Percentiles rank a stretch among this genome's conserved stretches.
Conservation (phyloP, 768 basidiomycete genomes). For the Crepidotus variabilis region DNA sequence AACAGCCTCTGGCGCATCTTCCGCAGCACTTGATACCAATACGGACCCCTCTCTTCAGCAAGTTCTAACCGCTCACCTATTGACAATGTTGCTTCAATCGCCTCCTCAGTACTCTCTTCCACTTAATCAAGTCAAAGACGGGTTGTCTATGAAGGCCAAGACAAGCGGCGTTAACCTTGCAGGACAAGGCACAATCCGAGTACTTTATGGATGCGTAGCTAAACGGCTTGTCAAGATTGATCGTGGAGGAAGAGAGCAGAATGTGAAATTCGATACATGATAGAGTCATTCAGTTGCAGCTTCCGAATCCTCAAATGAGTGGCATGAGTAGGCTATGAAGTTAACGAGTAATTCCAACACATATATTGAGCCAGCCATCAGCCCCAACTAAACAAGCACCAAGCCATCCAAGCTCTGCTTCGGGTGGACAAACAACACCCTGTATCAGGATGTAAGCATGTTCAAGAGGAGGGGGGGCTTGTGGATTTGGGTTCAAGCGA, state of each 20-base stretch:
- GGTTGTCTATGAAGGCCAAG: constrained; percentile 42
- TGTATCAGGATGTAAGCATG: constrained; percentile 81
- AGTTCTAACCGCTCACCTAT: constrained; percentile 64
- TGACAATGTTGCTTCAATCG: constrained; percentile 53
- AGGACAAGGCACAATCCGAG: constrained; percentile 50
- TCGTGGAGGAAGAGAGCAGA: constrained; percentile 68
- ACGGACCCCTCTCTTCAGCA: constrained; percentile 59
- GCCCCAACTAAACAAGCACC: constrained; percentile 88
- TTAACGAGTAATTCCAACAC: constrained; percentile 54
- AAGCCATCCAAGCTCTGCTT: constrained; percentile 93
- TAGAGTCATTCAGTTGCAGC: constrained; percentile 4
- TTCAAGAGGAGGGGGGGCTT: constrained; percentile 34
- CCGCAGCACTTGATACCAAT: constrained; percentile 18
- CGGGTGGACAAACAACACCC: constrained; percentile 77
- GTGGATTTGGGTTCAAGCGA: constrained; percentile 33
- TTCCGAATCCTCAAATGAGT: background rate
- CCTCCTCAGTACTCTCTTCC: constrained; percentile 54
- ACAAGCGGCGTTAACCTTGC: constrained; percentile 27
- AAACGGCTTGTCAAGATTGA: constrained; percentile 78
- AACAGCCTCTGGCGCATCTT: constrained; percentile 48
- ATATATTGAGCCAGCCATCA: constrained; percentile 94
- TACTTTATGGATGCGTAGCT: constrained; percentile 77
- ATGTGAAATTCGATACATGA: constrained; percentile 66
- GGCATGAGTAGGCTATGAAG: background rate
- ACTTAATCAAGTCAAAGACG: constrained; percentile 58